phyloP scores from a whole-genome alignment of 148 eudicot species.

The Mesembryanthemum crystallinum region DNA sequence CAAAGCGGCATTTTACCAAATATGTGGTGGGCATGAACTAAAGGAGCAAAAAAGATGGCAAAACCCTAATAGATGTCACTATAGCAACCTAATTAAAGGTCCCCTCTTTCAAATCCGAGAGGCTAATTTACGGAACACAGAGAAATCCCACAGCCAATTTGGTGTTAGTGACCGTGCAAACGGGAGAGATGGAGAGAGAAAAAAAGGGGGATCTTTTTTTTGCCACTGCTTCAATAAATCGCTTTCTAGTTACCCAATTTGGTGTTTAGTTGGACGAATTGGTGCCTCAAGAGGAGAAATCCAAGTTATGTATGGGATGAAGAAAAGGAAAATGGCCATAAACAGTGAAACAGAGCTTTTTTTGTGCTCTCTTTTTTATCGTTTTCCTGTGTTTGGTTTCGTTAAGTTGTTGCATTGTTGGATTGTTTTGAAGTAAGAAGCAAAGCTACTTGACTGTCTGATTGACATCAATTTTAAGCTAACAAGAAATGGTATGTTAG shows the following conservation, averaged over 20 bases:
- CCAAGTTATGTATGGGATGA: background rate
- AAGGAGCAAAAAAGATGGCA: background rate
- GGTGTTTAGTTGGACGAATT: background rate
- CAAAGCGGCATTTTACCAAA: slow-evolving; percentile 25
- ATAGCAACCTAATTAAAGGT: background rate
- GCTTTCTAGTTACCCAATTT: background rate
- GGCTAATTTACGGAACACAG: background rate
- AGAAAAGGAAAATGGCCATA: slow-evolving; percentile 4
- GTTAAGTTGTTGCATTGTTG: too few relatives aligned
- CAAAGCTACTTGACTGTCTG: too few relatives aligned
- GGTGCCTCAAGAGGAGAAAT: background rate
- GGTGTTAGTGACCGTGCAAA: slow-evolving; percentile 17
- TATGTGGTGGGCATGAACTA: slow-evolving; percentile 12
- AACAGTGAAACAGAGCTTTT: slow-evolving; percentile 9
- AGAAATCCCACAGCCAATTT: slow-evolving; percentile 1
- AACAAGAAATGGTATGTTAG: too few relatives aligned
- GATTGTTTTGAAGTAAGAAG: too few relatives aligned
- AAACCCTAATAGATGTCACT: slow-evolving; percentile 24
- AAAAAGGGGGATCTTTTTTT: background rate
- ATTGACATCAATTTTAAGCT: too few relatives aligned
- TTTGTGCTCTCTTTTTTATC: background rate
- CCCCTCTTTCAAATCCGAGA: slow-evolving; percentile 13
- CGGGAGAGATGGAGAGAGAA: slow-evolving; percentile 4
- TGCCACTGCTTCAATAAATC: background rate
- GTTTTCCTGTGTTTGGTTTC: too few relatives aligned